Percentiles rank a stretch among this genome's conserved stretches.
Evolutionary conservation across 108 stramenopile genomes (phyloP).

Genomic region (Skeletonema tropicum): DNA sequence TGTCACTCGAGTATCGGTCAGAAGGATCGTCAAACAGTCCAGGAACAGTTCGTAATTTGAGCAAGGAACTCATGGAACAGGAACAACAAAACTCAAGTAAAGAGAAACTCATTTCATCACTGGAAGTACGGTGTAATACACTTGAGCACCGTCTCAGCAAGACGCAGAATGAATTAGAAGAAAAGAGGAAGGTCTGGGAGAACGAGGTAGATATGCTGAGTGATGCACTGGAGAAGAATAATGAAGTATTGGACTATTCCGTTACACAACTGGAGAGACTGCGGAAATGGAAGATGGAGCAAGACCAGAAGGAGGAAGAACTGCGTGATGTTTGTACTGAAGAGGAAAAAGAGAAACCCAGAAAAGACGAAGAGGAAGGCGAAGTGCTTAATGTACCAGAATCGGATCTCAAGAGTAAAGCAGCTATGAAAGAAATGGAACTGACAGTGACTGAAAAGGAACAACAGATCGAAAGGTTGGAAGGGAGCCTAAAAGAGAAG

Average conservation of each 20-base stretch:
- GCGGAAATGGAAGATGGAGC: slow-evolving; percentile 8
- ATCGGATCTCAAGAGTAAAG: background rate
- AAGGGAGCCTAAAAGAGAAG: slow-evolving; percentile 12
- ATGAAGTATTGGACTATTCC: slow-evolving; percentile 18
- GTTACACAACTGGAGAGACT: slow-evolving; percentile 24
- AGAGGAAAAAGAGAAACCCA: background rate
- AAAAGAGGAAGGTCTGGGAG: slow-evolving; percentile 19
- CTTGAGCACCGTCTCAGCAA: slow-evolving; percentile 11
- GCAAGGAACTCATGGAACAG: slow-evolving; percentile 21
- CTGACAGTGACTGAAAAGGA: background rate
- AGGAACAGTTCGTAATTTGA: slow-evolving; percentile 20
- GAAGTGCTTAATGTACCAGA: background rate
- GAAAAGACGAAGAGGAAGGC: background rate
- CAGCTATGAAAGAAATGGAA: background rate
- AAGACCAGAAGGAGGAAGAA: slow-evolving; percentile 2
- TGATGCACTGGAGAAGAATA: slow-evolving; percentile 35
- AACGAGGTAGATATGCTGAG: slow-evolving; percentile 33
- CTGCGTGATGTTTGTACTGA: no score
- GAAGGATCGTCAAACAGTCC: no score
- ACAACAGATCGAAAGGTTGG: background rate
- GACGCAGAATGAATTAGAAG: background rate
- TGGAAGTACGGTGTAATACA: slow-evolving; percentile 26
- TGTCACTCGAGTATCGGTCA: no score
- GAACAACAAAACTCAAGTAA: slow-evolving; percentile 16
- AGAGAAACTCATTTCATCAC: slow-evolving; percentile 28